phyloP scores from a whole-genome alignment of 2,329 filamentous ascomycete genomes.

The Sclerotinia sclerotiorum region DNA sequence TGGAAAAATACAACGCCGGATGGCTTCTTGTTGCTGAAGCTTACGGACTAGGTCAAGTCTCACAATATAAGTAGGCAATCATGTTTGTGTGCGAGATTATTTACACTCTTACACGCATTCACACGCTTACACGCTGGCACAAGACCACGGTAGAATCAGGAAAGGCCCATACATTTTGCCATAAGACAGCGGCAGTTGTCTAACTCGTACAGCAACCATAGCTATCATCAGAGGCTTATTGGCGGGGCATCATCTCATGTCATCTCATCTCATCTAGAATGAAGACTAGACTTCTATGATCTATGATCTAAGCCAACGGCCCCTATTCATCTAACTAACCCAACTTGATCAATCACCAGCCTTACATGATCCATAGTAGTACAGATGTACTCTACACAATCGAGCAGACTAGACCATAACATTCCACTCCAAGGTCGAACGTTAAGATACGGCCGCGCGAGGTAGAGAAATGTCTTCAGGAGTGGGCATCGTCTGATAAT shows the following conservation, averaged over 20 bases:
- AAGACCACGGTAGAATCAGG: background rate
- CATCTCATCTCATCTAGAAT: constrained; percentile 14
- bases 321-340: background rate
- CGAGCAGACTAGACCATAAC: background rate
- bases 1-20: background rate
- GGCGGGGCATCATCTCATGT: constrained; percentile 5
- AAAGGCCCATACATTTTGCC: background rate
- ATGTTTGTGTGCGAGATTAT: background rate
- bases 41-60: background rate
- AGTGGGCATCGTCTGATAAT: constrained; percentile 6
- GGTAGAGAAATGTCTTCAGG: background rate
- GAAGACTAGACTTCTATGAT: background rate
- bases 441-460: background rate
- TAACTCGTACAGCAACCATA: constrained; percentile 3
- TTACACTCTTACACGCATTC: background rate
- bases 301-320: background rate
- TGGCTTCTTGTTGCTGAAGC: background rate
- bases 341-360: background rate
- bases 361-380: background rate
- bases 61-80: background rate
- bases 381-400: background rate
- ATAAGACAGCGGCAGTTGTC: constrained; percentile 11
- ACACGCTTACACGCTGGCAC: background rate
- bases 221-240: constrained; percentile 1
- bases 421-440: background rate